A percentile compares a stretch with the other conserved stretches of the same genome.
These are phyloP conservation scores for Batkoa obscura DNA, from an alignment of 371 early-diverging fungal genomes.

Conservation along the genomic window DNA sequence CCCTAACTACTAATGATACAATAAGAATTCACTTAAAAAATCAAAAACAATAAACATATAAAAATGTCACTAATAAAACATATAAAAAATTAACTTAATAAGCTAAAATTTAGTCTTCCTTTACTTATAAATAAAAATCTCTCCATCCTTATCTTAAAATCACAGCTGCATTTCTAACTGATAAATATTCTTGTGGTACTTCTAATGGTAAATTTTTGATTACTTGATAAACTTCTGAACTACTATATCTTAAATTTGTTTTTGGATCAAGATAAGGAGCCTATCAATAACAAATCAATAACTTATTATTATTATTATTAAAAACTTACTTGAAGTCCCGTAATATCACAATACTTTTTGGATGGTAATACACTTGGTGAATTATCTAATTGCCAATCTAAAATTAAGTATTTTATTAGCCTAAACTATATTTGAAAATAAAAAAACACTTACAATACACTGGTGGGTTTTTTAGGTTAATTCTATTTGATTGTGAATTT, in stretches of 20 bases:
- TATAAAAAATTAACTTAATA: too few species aligned
- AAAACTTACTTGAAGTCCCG: constrained; percentile 41
- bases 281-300: constrained; percentile 7
- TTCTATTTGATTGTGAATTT: neutral
- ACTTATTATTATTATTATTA: neutral
- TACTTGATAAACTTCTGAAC: constrained; percentile 60
- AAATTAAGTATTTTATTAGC: neutral
- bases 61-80: too few species aligned
- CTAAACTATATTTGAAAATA: neutral
- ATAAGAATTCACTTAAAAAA: too few species aligned
- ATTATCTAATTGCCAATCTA: constrained; percentile 66
- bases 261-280: constrained; percentile 78
- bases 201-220: constrained; percentile 51
- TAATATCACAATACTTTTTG: constrained; percentile 84
- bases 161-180: constrained; percentile 61
- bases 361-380: constrained; percentile 64
- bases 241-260: constrained; percentile 61
- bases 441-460: neutral
- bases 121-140: too few species aligned
- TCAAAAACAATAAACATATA: too few species aligned
- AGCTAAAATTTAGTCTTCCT: too few species aligned
- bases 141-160: constrained; percentile 25
- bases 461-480: neutral
- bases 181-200: constrained; percentile 63
- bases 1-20: too few species aligned